Base-by-base conservation (phyloP, 805 yeast species). In the Yamadazyma nakazawae region DNA sequence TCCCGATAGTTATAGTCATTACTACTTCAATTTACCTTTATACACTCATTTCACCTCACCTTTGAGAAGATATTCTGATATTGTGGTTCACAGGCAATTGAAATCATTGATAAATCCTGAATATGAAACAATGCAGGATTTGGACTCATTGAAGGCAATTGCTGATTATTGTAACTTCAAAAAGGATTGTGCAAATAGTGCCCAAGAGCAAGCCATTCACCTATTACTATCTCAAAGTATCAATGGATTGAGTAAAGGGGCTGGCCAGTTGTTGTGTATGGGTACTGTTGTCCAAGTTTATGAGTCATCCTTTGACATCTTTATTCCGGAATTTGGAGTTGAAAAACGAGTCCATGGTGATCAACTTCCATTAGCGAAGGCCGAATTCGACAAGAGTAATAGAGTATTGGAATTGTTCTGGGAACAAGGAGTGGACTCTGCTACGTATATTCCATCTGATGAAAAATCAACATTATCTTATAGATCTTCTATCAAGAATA, bases 281-380 rank as follows among this genome's bases (percentile, higher is more conserved):
- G 97, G 96, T 13, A 81, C 89, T 13, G 94, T 92, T 14, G 68
- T 89, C 21, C 97, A 90, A 64, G 97, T 92, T 9, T 91, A 92
- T 63, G 98, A 94, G 66, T 88, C 96, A 1, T 88, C 98, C 1
- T 94, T 94, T 68, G 99, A 94, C 64, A 92, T 91, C 2, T 80
- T 86, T 54, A 74, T 91, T 51, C 96, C 97, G 2, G 96, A 89
- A 54, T 85, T 90, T 68, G 97, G 97, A 37, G 86, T 91, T 56
- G 97, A 91, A 62, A 91, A 91, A 66, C 78, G 97, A 59, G 97
- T 91, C 18, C 99, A 94, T 60, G 97, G 98, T 24, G 99, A 94
- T 67, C 98, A 94, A 67, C 73, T 94, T 46, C 98, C 98, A 10
- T 73, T 92, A 52, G 80, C 80, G 19, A 91, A 90, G 64, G 98